phyloP scores from a whole-genome alignment of 139 green algal species.

The Medakamo hakoo region DNA sequence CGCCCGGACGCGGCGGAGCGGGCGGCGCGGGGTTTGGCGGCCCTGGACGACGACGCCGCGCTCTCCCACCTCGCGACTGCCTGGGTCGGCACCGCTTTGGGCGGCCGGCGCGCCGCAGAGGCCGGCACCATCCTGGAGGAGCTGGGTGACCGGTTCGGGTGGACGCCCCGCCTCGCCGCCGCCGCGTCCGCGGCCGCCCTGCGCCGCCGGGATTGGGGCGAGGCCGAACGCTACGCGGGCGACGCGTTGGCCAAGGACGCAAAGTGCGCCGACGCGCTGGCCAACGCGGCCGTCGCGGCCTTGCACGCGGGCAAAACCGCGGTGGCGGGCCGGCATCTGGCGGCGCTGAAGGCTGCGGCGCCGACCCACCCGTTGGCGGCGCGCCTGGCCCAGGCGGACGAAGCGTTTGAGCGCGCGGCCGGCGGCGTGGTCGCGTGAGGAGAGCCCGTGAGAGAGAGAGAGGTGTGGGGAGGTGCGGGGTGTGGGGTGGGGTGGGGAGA shows the following conservation, averaged over 20 bases:
- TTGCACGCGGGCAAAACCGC: conserved; percentile 75
- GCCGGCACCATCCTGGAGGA: conserved; percentile 90
- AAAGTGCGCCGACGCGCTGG: conserved; percentile 80
- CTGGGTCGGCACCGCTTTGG: conserved; percentile 64
- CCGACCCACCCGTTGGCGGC: conserved; percentile 43
- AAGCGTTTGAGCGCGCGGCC: conserved; percentile 47
- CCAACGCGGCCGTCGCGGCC: conserved; percentile 68
- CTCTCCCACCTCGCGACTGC: conserved; percentile 88
- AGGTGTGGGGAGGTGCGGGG: not conserved
- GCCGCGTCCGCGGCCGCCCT: conserved; percentile 76
- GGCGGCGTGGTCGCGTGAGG: conserved; percentile 18
- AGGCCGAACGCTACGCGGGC: conserved; percentile 45
- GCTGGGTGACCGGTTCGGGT: conserved; percentile 88
- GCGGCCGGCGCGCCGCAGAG: conserved; percentile 87
- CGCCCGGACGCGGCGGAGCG: conserved; percentile 72
- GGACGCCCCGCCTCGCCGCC: conserved; percentile 77
- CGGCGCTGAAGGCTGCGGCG: conserved; percentile 46
- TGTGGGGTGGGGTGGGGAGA: too few relatives aligned
- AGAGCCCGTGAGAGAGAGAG: not conserved
- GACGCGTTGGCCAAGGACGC: conserved; percentile 76
- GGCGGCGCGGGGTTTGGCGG: conserved; percentile 54
- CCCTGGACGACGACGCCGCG: conserved; percentile 83
- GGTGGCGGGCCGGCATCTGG: conserved; percentile 44
- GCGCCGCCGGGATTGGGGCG: conserved; percentile 66
- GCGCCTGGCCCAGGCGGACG: conserved; percentile 35